Conservation (phyloP, 495 filamentous ascomycete genomes). For the Xylaria intraflava region DNA sequence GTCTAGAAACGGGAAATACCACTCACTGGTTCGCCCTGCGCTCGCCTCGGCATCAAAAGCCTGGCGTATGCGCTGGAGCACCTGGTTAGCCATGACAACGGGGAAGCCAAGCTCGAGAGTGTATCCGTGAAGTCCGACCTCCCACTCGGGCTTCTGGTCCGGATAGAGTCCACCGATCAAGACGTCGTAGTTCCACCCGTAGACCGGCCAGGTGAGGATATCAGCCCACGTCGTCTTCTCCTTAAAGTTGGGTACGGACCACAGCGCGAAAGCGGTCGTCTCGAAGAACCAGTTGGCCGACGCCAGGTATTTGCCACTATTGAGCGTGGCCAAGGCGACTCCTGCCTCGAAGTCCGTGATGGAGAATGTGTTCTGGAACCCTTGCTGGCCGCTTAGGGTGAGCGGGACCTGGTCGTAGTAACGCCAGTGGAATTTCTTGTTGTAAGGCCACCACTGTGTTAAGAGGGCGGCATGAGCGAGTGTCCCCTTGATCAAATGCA, state of each 20-base stretch:
- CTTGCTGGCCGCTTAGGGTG: constrained; percentile 35
- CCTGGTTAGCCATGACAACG: constrained; percentile 38
- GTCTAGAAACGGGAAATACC: neutral
- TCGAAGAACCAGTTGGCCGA: constrained; percentile 46
- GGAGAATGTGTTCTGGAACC: constrained; percentile 48
- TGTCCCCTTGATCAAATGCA: neutral
- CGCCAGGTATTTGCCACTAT: constrained; percentile 41
- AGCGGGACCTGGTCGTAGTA: constrained; percentile 42
- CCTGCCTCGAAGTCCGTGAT: constrained; percentile 36
- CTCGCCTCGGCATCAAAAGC: constrained; percentile 39
- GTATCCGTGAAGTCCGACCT: constrained; percentile 37
- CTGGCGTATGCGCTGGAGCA: constrained; percentile 40
- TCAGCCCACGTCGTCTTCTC: constrained; percentile 40
- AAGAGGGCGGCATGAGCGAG: neutral
- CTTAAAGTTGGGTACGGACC: constrained; percentile 43
- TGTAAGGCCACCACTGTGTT: constrained; percentile 45
- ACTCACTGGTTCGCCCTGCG: constrained; percentile 27
- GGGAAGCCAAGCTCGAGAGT: constrained; percentile 48
- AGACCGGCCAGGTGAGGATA: constrained; percentile 40
- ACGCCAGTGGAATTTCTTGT: constrained; percentile 43
- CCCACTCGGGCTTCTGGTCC: constrained; percentile 44
- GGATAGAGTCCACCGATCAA: constrained; percentile 45
- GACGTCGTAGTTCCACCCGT: constrained; percentile 47
- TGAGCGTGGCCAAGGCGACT: constrained; percentile 35
- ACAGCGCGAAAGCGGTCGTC: constrained; percentile 39